phyloP scores from a whole-genome alignment of 163 green algal species.

The Chlamydomonas reinhardtii region DNA sequence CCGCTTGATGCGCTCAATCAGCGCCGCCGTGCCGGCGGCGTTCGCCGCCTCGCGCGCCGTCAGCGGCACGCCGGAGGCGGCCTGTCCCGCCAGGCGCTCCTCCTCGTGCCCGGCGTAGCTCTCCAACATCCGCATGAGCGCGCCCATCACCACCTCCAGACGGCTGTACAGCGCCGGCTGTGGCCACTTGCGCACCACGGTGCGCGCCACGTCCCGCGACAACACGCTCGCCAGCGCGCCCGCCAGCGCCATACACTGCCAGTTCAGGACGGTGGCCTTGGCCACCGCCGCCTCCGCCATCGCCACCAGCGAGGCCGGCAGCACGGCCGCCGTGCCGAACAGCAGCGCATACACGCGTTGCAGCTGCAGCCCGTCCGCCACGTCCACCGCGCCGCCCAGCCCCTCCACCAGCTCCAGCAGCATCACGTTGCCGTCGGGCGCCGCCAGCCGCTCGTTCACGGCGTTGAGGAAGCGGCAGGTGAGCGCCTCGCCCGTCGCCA shows the following conservation, averaged over 20 bases:
- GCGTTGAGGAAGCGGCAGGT: conserved; percentile 5
- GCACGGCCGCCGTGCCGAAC: neutral
- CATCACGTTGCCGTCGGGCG: neutral
- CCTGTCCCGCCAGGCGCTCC: too few relatives aligned
- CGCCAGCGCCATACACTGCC: neutral
- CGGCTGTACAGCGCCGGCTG: too few relatives aligned
- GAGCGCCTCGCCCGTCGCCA: neutral
- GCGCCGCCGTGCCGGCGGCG: too few relatives aligned
- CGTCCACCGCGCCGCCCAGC: neutral
- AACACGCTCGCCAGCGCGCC: neutral
- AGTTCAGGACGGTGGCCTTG: neutral
- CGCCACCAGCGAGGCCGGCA: neutral
- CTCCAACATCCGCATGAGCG: neutral
- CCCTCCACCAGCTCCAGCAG: conserved; percentile 2
- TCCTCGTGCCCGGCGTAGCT: neutral
- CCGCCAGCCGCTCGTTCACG: neutral
- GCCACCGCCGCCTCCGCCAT: too few relatives aligned
- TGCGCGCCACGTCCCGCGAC: too few relatives aligned
- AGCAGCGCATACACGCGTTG: conserved; percentile 1
- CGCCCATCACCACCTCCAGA: neutral
- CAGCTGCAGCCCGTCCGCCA: neutral
- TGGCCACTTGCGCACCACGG: neutral
- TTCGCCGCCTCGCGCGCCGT: too few relatives aligned
- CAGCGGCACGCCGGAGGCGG: too few relatives aligned
- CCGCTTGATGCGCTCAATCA: too few relatives aligned